Base-by-base conservation (phyloP, 306 rosid species). In the Elaeagnus macrophylla region DNA sequence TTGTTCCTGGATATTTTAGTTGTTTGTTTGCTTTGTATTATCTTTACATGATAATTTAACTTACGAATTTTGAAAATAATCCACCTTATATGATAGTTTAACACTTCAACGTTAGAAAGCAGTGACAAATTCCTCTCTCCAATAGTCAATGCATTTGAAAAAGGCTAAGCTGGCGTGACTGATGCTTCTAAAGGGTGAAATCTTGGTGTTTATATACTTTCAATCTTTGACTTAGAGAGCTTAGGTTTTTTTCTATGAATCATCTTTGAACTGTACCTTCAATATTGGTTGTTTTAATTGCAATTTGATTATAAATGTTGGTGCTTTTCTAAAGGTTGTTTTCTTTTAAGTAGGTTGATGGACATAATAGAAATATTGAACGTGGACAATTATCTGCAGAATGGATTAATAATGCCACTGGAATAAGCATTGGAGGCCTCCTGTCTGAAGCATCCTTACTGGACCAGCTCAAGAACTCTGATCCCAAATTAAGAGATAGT, bases 381-480 rank as follows among this genome's bases (percentile, higher is more conserved):
- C 56, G 56, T 64, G 65, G 61, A 60, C 77, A 68, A 54, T 57
- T 76, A 63, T 62, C 72, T 47, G 37, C 47, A 25, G 62, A 48
- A 52, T 71, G 76, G 74, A 8, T 39, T 39, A 83, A 88, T 67
- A 51, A 57, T 65, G 63, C 62, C 47, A 50, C 74, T 55, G 68
- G 60, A 52, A 61, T 59, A 67, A 71, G 81, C 74, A 50, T 75
- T 41, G 81, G 78, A 65, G 81, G 71, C 67, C 72, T 75, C 54
- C 65, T 71, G 37, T 79, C 81, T 11, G 81, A 65, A 65, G 70
- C 66, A 57, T 79, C 78, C 35, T 55, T 78, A 51, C 59, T 55
- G 60, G 80, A 66, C 11, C 74, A 56, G 56, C 66, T 56, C 60
- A 67, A 52, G 18, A 37, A 51, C 57, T 50, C 25, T 48, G 65